Evolutionary conservation across 352 stramenopile genomes (phyloP).

Genomic region (Plasmopara viticola): DNA sequence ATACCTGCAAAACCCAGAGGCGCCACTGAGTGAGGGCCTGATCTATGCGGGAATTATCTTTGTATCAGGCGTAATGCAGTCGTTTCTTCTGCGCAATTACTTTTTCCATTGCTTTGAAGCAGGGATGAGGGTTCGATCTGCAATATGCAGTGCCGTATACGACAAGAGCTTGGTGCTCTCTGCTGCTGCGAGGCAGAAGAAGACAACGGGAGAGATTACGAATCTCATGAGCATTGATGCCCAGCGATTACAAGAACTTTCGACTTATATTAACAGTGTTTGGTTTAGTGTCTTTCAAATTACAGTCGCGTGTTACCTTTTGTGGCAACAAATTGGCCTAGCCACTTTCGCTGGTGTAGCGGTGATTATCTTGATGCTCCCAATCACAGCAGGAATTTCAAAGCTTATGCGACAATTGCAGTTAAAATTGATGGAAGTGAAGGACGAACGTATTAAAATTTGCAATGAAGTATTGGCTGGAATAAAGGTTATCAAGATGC

Average conservation of each 20-base stretch:
- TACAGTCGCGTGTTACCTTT: conserved; percentile 38
- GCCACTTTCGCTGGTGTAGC: conserved; percentile 82
- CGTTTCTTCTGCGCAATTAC: conserved; percentile 54
- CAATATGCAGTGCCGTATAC: conserved; percentile 48
- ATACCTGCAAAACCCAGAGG: conserved; percentile 43
- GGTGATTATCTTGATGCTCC: conserved; percentile 89
- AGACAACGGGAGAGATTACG: conserved; percentile 86
- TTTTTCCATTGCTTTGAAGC: conserved; percentile 64
- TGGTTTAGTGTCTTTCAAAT: conserved; percentile 72
- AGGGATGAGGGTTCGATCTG: conserved; percentile 47
- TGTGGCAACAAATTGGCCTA: conserved; percentile 52
- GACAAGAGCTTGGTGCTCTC: conserved; percentile 66
- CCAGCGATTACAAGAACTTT: conserved; percentile 87
- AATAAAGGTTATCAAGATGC: conserved; percentile 96
- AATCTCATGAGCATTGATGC: conserved; percentile 95
- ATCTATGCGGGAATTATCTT: conserved; percentile 48
- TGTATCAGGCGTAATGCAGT: conserved; percentile 43
- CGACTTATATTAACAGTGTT: conserved; percentile 86
- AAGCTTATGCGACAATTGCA: conserved; percentile 74
- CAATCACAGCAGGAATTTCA: conserved; percentile 75
- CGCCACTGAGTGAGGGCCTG: conserved; percentile 34
- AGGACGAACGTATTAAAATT: conserved; percentile 90
- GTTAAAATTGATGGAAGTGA: conserved; percentile 84
- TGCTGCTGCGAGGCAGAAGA: conserved; percentile 42
- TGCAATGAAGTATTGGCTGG: conserved; percentile 90